Base-by-base conservation (phyloP, 1,284 basidiomycete genomes). In the Sphagnurus paluster region DNA sequence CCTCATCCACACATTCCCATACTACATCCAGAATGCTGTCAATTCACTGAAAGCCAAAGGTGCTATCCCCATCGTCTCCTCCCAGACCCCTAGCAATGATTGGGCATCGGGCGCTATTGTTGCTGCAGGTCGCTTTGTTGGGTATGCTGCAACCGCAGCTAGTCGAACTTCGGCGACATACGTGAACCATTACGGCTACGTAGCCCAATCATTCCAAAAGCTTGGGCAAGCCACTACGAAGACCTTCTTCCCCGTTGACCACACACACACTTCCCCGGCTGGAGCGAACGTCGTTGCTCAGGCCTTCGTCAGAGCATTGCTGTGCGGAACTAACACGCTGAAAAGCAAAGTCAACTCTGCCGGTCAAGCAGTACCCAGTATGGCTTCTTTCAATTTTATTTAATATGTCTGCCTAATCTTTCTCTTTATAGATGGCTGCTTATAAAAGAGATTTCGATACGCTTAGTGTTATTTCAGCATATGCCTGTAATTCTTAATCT, bases 31-130 rank as follows among this genome's bases (percentile, higher is more conserved):
- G 49, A 71, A 75, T 48, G 73, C 75, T 0, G 65, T 71, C 34
- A 68, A 61, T 25, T 45, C 67, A 16, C 54, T 76, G 36, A 63
- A 71, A 56, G 67, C 72, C 5, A 76, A 76, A 57, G 75, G 74
- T 16, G 74, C 67, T 17, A 71, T 67, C 23, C 65, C 68, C 25
- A 76, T 79, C 48, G 60, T 76, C n/a, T 73, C 71, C 11, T 68
- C 70, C 11, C 73, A 75, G 52, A 77, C 75, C 2, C 75, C 75
- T 1, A 61, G 69, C 53, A 73, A 77, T 55, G 64, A 66, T 21
- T 77, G 74, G 70, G 56, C 63, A 11, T 62, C 62, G 41, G 60
- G 56, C 34, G 56, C 57, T 19, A 68, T 74, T 26, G 56, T 55
- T 26, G 59, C 67, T n/a, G 62, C 64, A 14, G 61, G 67, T 24